phyloP scores from a whole-genome alignment of 2,329 filamentous ascomycete genomes.

The Epichloe sibirici region DNA sequence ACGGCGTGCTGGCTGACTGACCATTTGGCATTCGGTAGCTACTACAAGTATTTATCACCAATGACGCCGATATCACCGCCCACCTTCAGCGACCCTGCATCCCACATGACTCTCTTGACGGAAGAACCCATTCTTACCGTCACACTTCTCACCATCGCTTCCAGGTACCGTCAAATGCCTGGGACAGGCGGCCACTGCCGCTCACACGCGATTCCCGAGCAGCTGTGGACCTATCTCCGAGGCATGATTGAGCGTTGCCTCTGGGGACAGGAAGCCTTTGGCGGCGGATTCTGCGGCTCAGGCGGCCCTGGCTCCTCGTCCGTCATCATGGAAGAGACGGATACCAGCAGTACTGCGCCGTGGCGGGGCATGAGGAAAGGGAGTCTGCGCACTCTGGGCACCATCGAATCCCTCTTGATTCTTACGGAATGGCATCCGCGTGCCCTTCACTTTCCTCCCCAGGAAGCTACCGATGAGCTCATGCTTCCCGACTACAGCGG shows the following conservation, averaged over 20 bases:
- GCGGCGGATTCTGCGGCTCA: slow-evolving; percentile 71
- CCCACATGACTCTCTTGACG: slow-evolving; percentile 66
- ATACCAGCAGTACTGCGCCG: slow-evolving; percentile 56
- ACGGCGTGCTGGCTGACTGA: neutral
- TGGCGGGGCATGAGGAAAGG: slow-evolving; percentile 61
- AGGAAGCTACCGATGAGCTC: slow-evolving; percentile 59
- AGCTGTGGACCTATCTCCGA: slow-evolving; percentile 86
- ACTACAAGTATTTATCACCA: slow-evolving; percentile 82
- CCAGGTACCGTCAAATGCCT: slow-evolving; percentile 68
- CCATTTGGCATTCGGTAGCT: slow-evolving; percentile 35
- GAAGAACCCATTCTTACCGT: slow-evolving; percentile 91
- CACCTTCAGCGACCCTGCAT: slow-evolving; percentile 72
- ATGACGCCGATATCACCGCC: slow-evolving; percentile 89
- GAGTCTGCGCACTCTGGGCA: slow-evolving; percentile 79
- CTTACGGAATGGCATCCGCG: slow-evolving; percentile 96
- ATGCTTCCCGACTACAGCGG: slow-evolving; percentile 49
- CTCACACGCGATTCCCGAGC: slow-evolving; percentile 85
- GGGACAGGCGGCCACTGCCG: slow-evolving; percentile 73
- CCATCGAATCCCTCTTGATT: slow-evolving; percentile 86
- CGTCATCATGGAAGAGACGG: slow-evolving; percentile 36
- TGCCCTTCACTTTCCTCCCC: slow-evolving; percentile 83
- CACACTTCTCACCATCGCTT: slow-evolving; percentile 82
- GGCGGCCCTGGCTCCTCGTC: slow-evolving; percentile 35
- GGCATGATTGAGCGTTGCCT: slow-evolving; percentile 92
- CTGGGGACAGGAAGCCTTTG: slow-evolving; percentile 94